Base-by-base conservation (phyloP, 1,139 yeast species). In the Debaryomycetaceae sp. region DNA sequence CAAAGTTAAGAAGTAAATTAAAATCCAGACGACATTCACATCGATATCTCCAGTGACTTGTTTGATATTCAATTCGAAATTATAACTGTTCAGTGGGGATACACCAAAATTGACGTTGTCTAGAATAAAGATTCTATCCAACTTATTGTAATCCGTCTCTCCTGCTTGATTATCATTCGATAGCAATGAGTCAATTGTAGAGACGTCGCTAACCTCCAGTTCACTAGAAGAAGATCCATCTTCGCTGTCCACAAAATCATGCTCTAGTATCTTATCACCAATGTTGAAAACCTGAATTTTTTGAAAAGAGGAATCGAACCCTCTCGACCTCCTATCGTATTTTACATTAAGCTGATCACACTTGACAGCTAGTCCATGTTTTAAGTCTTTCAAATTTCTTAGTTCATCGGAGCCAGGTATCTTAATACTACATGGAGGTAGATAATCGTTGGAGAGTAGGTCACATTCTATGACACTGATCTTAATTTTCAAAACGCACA, bases 1-100 rank as follows among this genome's bases (percentile, higher is more conserved):
- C 45, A 74, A 55, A 1, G 69, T 65, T 35, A 54, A 48, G 6
- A 78, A 78, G 48, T 75, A 75, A 35, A 72, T 54, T 2, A 62
- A 45, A 54, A 77, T 72, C 78, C 79, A 75, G 4, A 70, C 58
- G 41, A 74, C 63, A 49, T 73, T 74, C 42, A 69, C 66, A 51
- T 73, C 78, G 4, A 72, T 47, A 17, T 75, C 55, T 1, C 70
- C 76, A 42, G 72, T 75, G 8, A 71, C 45, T 47, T 70, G 75
- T 0, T 75, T 72, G 3, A 72, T 55, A 6, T 53, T 44, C 20
- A 72, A 56, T 5, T 50, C 43, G 13, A 75, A 51, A 40, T 62
- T 59, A 43, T 70, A 60, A 13, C 31, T 33, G 44, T 67, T 68
- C 58, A 17, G 53, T 52, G 22, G 54, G 23, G n/a, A 48, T 43